Percentiles rank a stretch among this genome's conserved stretches.
Evolutionary conservation across 306 rosid genomes (phyloP).

Genomic region (Hippophae rhamnoides): DNA sequence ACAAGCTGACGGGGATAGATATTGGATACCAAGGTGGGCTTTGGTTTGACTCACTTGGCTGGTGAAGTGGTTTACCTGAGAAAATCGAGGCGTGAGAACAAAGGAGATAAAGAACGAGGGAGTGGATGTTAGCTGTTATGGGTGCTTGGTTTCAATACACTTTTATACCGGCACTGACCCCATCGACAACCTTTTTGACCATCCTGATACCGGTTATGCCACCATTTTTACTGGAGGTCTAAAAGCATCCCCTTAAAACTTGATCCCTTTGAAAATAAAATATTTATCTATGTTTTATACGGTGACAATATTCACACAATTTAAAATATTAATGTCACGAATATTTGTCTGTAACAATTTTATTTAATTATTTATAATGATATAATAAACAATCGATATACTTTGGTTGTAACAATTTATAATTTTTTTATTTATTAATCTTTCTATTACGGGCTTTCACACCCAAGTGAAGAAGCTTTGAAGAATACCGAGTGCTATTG

Average conservation of each 20-base stretch:
- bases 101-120: slow-evolving; percentile 71
- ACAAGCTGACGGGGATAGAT: slow-evolving; percentile 68
- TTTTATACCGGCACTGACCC: slow-evolving; percentile 68
- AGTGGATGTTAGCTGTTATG: slow-evolving; percentile 69
- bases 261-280: no score
- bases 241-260: background rate
- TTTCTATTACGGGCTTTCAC: slow-evolving; percentile 52
- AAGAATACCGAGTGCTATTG: background rate
- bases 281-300: background rate
- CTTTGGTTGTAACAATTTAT: no score
- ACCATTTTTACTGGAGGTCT: slow-evolving; percentile 48
- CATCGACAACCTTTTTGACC: slow-evolving; percentile 76
- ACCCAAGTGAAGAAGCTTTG: slow-evolving; percentile 34
- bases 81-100: slow-evolving; percentile 63
- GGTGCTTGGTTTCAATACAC: slow-evolving; percentile 83
- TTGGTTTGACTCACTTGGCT: slow-evolving; percentile 68
- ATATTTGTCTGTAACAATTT: no score
- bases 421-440: no score
- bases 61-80: slow-evolving; percentile 67
- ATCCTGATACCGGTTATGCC: slow-evolving; percentile 75
- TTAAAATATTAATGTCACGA: no score
- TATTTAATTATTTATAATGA: no score
- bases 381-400: no score
- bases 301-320: background rate
- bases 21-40: slow-evolving; percentile 68